Evolutionary conservation across 108 stramenopile genomes (phyloP).

Genomic region (Cyclotella distinguenda): DNA sequence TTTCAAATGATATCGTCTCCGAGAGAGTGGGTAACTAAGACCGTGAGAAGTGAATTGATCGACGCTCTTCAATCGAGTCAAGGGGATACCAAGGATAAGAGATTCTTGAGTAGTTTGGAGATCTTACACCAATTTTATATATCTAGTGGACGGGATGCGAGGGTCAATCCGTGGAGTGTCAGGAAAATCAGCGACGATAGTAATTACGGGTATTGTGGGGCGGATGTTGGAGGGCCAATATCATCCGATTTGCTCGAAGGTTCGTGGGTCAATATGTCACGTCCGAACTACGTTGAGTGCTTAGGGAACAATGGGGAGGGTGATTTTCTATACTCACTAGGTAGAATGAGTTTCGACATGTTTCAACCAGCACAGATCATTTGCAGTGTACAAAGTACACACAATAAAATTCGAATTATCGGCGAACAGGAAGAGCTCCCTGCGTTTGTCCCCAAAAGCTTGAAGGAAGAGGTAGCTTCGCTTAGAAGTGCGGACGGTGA

Average conservation of each 20-base stretch:
- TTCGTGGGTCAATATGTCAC: conserved; percentile 78
- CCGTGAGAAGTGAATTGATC: conserved; percentile 44
- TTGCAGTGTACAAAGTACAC: conserved; percentile 72
- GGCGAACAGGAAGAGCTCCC: conserved; percentile 43
- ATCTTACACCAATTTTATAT: conserved; percentile 40
- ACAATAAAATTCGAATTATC: conserved; percentile 58
- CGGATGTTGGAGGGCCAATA: conserved; percentile 34
- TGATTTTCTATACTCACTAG: conserved; percentile 76
- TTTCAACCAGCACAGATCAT: conserved; percentile 71
- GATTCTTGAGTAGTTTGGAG: conserved; percentile 41
- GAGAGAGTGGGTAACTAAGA: conserved; percentile 36
- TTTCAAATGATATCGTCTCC: conserved; percentile 47
- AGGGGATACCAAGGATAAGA: conserved; percentile 42
- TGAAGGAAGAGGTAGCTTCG: conserved; percentile 66
- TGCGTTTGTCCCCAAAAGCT: conserved; percentile 53
- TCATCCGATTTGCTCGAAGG: conserved; percentile 54
- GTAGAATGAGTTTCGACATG: conserved; percentile 85
- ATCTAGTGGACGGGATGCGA: conserved; percentile 41
- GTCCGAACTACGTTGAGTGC: conserved; percentile 71
- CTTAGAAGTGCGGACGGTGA: conserved; percentile 31
- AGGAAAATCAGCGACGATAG: conserved; percentile 23
- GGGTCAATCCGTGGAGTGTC: conserved; percentile 45
- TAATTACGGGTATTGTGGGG: conserved; percentile 24
- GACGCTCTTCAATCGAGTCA: conserved; percentile 37
- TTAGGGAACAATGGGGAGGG: conserved; percentile 71